Base-by-base conservation (phyloP, 2,329 filamentous ascomycete species). In the Ophiobolus disseminans region DNA sequence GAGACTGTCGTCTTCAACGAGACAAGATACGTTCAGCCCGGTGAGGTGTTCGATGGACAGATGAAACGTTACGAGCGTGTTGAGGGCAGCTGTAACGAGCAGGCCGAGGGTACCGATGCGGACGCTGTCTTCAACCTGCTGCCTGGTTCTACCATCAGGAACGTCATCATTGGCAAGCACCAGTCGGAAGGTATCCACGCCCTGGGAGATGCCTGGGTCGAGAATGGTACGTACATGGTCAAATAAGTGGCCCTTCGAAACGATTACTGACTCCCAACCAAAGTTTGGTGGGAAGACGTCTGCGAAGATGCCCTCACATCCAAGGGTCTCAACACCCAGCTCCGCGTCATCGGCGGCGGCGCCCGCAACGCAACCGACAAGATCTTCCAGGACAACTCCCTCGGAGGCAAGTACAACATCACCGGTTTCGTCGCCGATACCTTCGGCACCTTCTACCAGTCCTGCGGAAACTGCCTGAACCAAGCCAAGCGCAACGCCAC, bases 271-370 rank as follows among this genome's bases (percentile, higher is more conserved):
- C 21, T 25, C 11, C 5, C 13, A 10, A 4, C 19, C 3, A 16
- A 5, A 63, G 61, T 64, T 3, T 64, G 61, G 61, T 64, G 61
- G 61, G 61, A 64, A 46, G 61, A 64, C 7, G 61, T 64, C 16
- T 64, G 61, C 26, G 61, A 64, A 38, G 61, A 64, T 35, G 61
- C 61, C 3, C 40, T 64, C 13, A 64, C 61, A 5, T 56, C 50
- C 20, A 64, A 64, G 37, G 61, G 61, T 20, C 50, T 64, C 30
- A 64, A 64, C 39, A 64, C 61, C 1, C 61, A 64, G 30, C 59
- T 64, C 17, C 61, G 61, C 4, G 61, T 64, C 20, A 64, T 64
- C 21, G 61, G 61, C n/a, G 61, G 61, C 19, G 61, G 61, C 37
- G 61, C 61, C 17, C 59, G 61, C n/a, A 59, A 57, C 4, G 61